phyloP scores from a whole-genome alignment of 306 rosid genomes.

The Rosa multiflora region DNA sequence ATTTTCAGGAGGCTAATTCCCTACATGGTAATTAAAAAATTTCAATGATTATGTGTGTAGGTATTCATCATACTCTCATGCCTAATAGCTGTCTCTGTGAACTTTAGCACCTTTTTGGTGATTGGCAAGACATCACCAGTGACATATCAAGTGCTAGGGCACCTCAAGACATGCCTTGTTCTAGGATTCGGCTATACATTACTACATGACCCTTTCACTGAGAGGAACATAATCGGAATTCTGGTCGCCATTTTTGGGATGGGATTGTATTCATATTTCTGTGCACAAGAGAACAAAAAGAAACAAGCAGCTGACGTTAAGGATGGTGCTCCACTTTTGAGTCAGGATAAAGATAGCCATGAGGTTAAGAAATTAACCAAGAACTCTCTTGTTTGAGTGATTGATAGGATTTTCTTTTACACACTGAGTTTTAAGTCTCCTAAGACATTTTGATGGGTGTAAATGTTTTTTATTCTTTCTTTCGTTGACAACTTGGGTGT shows the following conservation, averaged over 20 bases:
- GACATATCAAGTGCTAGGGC: constrained; percentile 94
- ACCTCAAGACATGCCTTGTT: constrained; percentile 95
- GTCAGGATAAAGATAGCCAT: constrained; percentile 61
- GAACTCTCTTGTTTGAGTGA: constrained; percentile 66
- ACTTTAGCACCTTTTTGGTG: constrained; percentile 93
- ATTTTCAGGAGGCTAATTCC: not conserved
- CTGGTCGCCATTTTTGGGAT: constrained; percentile 74
- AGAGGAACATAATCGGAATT: constrained; percentile 84
- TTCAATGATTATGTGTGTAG: constrained; percentile 32
- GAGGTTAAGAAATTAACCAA: constrained; percentile 74
- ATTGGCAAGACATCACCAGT: constrained; percentile 99
- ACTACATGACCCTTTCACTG: constrained; percentile 92
- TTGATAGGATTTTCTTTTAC: constrained; percentile 17
- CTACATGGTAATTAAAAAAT: not conserved
- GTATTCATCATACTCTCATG: constrained; percentile 81
- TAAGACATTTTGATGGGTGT: constrained; percentile 20
- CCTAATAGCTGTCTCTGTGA: constrained; percentile 88
- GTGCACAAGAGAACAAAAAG: constrained; percentile 79
- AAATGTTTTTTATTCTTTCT: constrained; percentile 24
- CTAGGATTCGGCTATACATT: constrained; percentile 94
- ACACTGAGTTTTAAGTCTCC: constrained; percentile 13
- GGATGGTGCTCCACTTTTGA: constrained; percentile 60
- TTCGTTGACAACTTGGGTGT: not conserved
- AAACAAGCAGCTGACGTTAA: constrained; percentile 63
- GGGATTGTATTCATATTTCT: constrained; percentile 92